Base-by-base conservation (phyloP, 2,329 filamentous ascomycete species). In the Lachnellula subtilissima region DNA sequence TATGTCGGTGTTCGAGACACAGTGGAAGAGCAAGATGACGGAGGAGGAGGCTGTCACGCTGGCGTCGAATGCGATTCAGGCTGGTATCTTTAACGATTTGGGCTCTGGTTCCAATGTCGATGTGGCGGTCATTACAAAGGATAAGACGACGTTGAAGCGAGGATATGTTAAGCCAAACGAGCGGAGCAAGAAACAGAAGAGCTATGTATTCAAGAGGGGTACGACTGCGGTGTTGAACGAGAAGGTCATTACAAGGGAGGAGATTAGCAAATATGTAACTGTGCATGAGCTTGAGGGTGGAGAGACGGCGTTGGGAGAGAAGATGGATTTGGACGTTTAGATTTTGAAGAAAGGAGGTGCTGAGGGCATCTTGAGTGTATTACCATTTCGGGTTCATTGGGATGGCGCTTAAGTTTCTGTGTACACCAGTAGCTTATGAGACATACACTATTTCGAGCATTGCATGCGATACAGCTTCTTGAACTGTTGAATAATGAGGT, bases 61-160 rank as follows among this genome's bases (percentile, higher is more conserved):
- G 61, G 87, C 87, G 70, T 83, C 88, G 55, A 87, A 97, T 65
- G 93, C 93, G 48, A 97, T 99, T 70, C 80, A 91, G 76, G 88
- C 95, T 11, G 94, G 94, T 86, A 96, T 99, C 76, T 99, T 94
- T 80, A 99, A 99, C 80, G 94, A 99, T 75, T 73, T 99, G 72
- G 94, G 94, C 14, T 97, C 91, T 3, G 94, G 94, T 67, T 96
- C 90, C 72, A 99, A 99, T 72, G 94, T 99, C 56, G 95, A 99
- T 70, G 89, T 99, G 36, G 93, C 91, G 62, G 84, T 99, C 68
- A 99, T 99, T 71, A 96, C 93, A 59, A 83, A 87, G 68, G 92
- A 97, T 67, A 97, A 96, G 85, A 96, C 94, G 28, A 94, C 89
- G 28, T 76, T 99, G 71, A 82, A 95, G 82, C 83, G 94, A 70